These are phyloP conservation scores for Chlorella sp. DNA, from an alignment of 139 green algal species.

Conservation along the genomic window DNA sequence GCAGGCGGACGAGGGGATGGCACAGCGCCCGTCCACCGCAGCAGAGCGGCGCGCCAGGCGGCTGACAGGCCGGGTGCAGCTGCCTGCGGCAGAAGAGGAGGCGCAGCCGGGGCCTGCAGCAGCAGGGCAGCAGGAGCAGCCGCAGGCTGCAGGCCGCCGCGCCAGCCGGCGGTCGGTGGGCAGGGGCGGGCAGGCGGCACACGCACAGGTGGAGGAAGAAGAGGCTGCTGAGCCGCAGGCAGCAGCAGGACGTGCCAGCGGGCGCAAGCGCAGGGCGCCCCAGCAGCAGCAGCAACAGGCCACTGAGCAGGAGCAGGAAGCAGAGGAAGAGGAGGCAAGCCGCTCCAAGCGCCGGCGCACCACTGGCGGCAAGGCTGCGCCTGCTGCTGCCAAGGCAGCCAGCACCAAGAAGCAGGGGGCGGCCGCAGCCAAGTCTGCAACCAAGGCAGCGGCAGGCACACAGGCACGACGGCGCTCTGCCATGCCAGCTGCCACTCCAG, in stretches of 20 bases:
- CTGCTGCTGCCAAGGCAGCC: background rate
- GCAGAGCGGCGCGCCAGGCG: background rate
- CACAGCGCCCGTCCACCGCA: no score
- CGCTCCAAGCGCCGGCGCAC: slow-evolving; percentile 12
- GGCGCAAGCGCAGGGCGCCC: background rate
- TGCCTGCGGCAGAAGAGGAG: background rate
- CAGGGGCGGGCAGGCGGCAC: background rate
- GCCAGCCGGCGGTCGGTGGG: background rate
- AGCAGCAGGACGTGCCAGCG: background rate
- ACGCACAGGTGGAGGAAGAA: background rate
- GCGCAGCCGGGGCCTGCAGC: background rate
- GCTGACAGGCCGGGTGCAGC: no score
- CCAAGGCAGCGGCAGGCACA: background rate
- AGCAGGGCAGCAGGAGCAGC: background rate
- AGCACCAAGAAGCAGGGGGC: background rate
- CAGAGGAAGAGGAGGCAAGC: background rate
- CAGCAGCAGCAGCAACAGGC: background rate
- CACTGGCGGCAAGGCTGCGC: background rate
- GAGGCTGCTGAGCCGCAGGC: background rate
- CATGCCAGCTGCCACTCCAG: background rate
- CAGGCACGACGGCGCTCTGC: background rate
- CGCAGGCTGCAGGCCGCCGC: background rate
- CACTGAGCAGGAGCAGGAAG: background rate
- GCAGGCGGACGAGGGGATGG: background rate
- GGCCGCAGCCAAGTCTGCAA: background rate